Percentiles rank a stretch among this genome's conserved stretches.
These are phyloP conservation scores for Ploettnerulaceae sp. DNA, from an alignment of 2,329 filamentous ascomycete species.

Conservation along the genomic window DNA sequence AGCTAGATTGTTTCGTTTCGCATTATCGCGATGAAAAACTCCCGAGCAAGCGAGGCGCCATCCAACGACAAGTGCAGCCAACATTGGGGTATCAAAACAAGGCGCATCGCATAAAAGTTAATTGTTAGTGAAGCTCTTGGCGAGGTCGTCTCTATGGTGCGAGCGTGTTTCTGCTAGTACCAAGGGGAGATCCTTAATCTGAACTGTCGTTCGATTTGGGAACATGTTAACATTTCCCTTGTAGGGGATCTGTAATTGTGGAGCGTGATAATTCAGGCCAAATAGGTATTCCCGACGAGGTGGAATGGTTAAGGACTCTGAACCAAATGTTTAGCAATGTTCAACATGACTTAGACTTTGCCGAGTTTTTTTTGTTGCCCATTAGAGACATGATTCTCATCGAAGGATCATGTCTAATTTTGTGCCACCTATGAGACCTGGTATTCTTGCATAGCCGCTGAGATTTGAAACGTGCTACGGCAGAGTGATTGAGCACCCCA, in stretches of 20 bases:
- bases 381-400: background rate
- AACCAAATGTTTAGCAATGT: no score
- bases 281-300: no score
- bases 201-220: background rate
- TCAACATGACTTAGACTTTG: no score
- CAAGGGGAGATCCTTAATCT: slow-evolving; percentile 12
- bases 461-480: slow-evolving; percentile 5
- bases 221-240: no score
- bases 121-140: slow-evolving; percentile 12
- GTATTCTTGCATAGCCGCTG: slow-evolving; percentile 1
- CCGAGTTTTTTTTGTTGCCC: background rate
- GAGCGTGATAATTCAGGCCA: no score
- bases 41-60: slow-evolving; percentile 3
- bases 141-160: slow-evolving; percentile 3
- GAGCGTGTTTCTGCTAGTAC: background rate
- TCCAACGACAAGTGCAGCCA: background rate
- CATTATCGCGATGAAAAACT: slow-evolving; percentile 12
- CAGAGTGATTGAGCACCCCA: slow-evolving; percentile 1
- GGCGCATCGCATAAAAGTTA: slow-evolving; percentile 13
- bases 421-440: background rate
- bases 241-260: no score
- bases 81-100: background rate
- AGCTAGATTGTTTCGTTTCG: slow-evolving; percentile 19
- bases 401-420: background rate
- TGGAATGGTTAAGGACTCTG: no score